Percentiles rank a stretch among this genome's conserved stretches.
Conservation (phyloP, 768 basidiomycete genomes). For the Gloeophyllum trabeum region DNA sequence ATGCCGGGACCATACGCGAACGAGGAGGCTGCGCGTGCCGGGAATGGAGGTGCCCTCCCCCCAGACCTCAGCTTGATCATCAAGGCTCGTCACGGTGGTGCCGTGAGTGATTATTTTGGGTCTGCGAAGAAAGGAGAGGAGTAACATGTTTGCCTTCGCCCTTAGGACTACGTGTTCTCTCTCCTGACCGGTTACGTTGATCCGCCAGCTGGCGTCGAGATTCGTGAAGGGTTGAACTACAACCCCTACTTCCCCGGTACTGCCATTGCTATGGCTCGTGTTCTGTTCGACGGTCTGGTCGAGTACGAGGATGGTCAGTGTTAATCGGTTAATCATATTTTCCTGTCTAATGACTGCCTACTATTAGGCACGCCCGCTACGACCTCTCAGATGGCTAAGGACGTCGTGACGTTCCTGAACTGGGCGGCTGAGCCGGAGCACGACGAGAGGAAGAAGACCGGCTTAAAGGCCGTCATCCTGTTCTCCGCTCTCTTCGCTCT, state of each 20-base stretch:
- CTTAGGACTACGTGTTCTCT: conserved; percentile 91
- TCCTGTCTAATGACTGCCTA: not conserved
- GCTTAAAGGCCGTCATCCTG: conserved; percentile 90
- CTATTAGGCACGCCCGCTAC: conserved; percentile 83
- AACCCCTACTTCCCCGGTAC: conserved; percentile 99
- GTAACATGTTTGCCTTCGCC: no score
- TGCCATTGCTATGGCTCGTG: conserved; percentile 96
- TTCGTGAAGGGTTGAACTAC: conserved; percentile 98
- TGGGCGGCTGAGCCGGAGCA: conserved; percentile 99
- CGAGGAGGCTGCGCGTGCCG: conserved; percentile 91
- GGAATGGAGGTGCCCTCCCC: conserved; percentile 90
- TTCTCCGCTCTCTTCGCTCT: conserved; percentile 76
- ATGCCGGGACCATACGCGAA: conserved; percentile 93
- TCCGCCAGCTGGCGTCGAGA: conserved; percentile 88
- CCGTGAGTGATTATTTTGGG: conserved; percentile 57
- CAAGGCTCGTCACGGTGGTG: conserved; percentile 96
- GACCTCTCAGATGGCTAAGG: conserved; percentile 98
- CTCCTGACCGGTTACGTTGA: conserved; percentile 96
- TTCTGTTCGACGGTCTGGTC: conserved; percentile 90
- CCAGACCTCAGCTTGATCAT: conserved; percentile 95
- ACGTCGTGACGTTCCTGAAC: conserved; percentile 88
- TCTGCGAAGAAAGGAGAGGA: no score
- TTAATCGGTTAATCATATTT: not conserved
- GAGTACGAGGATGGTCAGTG: conserved; percentile 87
- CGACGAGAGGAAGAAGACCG: conserved; percentile 95